Conservation (phyloP, 805 yeast genomes). For the Wickerhamomyces canadensis region DNA sequence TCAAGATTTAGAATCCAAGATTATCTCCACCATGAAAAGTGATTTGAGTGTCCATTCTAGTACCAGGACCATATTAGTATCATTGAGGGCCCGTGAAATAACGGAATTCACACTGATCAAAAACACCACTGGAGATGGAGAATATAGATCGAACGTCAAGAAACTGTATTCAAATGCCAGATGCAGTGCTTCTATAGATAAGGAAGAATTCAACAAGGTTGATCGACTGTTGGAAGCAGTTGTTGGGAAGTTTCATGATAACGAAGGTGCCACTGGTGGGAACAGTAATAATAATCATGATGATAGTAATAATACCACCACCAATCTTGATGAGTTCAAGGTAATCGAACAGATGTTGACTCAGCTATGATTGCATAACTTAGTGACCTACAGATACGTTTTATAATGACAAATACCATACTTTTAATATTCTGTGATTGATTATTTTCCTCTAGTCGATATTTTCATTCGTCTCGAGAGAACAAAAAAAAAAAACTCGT, state of each 20-base stretch:
- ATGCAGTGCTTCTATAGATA: slow-evolving; percentile 3
- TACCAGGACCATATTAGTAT: slow-evolving; percentile 27
- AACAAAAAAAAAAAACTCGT: too few species aligned
- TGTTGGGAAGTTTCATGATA: too few species aligned
- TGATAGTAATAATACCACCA: too few species aligned
- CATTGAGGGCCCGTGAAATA: slow-evolving; percentile 33
- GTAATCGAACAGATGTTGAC: background rate
- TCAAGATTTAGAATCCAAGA: slow-evolving; percentile 44
- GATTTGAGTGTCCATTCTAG: slow-evolving; percentile 31
- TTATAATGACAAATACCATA: too few species aligned
- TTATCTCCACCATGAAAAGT: slow-evolving; percentile 45
- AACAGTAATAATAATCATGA: too few species aligned
- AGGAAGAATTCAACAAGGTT: too few species aligned
- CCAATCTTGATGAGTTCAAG: background rate
- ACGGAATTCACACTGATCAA: slow-evolving; percentile 27
- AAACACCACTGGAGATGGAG: slow-evolving; percentile 9
- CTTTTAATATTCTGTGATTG: too few species aligned
- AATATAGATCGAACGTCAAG: slow-evolving; percentile 5
- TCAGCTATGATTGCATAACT: slow-evolving; percentile 1
- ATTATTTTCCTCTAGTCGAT: too few species aligned
- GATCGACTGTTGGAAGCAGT: too few species aligned
- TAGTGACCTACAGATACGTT: too few species aligned
- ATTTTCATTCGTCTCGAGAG: too few species aligned
- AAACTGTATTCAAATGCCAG: slow-evolving; percentile 8
- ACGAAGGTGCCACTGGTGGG: too few species aligned